Base-by-base conservation (phyloP, 371 early-diverging fungal genomes). In the Chytridium lagenaria region DNA sequence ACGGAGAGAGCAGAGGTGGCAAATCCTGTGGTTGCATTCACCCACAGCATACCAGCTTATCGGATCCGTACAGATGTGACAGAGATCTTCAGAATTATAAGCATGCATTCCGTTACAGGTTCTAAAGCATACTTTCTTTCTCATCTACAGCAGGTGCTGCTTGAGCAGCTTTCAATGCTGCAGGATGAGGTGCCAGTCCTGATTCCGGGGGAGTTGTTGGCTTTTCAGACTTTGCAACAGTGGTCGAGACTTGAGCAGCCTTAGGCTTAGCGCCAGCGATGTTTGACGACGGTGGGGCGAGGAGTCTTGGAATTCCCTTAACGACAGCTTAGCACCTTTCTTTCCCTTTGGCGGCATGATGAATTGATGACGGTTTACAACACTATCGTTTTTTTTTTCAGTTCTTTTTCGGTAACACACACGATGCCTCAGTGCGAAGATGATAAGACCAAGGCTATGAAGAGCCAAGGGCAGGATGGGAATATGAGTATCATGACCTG, bases 51-150 rank as follows among this genome's bases (percentile, higher is more conserved):
- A 93, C 67, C 86, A 91, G 26, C 77, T 80, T 22, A 95, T 87
- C 1, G 90, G 88, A 49, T 95, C 93, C 0, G 97, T 91, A 80
- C 98, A 98, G 73, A 98, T 98, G 76, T 91, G 89, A 79, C 98
- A 98, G 5, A 69, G 59, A 31, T 80, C 81, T 59, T 37, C n/a
- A 68, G 28, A 26, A 5, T 36, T 15, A 22, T 52, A 2, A 51
- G 68, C 28, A 31, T 68, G 50, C 33, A 30, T 15, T 16, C 66
- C 19, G 2, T 30, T 66, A 10, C 19, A 66, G 2, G 3, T 44
- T 5, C 40, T 26, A 26, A 10, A 63, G 10, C 37, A 2, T n/a
- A 66, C 49, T 30, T 28, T 44, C 66, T 23, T 40, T 33, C 7
- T 66, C 66, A 40, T 52, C 28, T 7, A 15, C 12, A 22, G 28